A percentile compares a stretch with the other conserved stretches of the same genome.
These are phyloP conservation scores for Suhomyces sp. DNA, from an alignment of 805 yeast genomes.

Conservation along the genomic window DNA sequence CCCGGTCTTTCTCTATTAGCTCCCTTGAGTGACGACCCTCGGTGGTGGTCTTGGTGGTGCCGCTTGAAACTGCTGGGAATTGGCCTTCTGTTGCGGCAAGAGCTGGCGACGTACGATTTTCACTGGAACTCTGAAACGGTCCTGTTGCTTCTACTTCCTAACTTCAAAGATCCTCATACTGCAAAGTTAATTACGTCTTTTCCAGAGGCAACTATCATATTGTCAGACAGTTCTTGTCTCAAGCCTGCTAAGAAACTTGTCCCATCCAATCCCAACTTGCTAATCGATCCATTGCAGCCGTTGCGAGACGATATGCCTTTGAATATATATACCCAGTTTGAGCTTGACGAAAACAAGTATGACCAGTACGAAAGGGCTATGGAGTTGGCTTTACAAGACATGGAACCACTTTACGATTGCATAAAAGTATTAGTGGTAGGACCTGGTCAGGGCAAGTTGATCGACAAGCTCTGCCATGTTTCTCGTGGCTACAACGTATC, in stretches of 20 bases:
- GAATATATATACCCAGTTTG: conserved; percentile 65
- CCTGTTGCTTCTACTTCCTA: not conserved
- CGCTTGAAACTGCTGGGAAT: not conserved
- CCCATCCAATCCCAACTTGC: not conserved
- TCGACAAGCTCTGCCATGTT: conserved; percentile 36
- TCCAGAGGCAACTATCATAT: not conserved
- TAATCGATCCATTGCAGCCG: conserved; percentile 69
- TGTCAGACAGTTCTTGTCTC: not conserved
- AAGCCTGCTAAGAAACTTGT: not conserved
- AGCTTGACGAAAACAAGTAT: conserved; percentile 68
- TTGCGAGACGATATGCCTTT: conserved; percentile 53
- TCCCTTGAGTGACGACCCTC: not conserved
- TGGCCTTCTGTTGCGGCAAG: not conserved
- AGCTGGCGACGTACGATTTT: not conserved
- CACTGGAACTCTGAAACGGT: not conserved
- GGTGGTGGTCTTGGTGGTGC: not conserved
- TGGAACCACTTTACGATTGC: not conserved
- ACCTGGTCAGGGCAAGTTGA: conserved; percentile 85
- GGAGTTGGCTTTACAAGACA: conserved; percentile 45
- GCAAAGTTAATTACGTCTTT: not conserved
- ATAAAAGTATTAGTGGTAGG: conserved; percentile 62
- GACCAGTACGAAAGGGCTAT: conserved; percentile 65
- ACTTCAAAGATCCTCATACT: not conserved
- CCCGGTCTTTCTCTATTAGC: not conserved
- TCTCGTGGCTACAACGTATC: not conserved